Evolutionary conservation across 495 filamentous ascomycete species (phyloP).

Genomic region (Trichoderma virens): DNA sequence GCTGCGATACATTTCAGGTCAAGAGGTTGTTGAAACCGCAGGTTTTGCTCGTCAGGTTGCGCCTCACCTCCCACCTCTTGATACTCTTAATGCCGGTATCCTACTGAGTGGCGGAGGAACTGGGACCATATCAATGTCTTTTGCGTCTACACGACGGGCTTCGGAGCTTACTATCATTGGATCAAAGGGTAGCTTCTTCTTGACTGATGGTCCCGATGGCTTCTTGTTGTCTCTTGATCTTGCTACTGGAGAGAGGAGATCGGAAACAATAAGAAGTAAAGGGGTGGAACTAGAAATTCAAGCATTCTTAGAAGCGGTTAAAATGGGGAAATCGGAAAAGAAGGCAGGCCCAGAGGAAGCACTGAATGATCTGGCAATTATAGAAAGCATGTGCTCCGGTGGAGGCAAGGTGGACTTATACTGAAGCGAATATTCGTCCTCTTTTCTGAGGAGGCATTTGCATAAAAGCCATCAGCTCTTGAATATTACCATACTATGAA

Average conservation of each 20-base stretch:
- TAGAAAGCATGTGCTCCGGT: background rate
- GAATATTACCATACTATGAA: too few relatives aligned
- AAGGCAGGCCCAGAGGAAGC: background rate
- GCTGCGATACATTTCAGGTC: slow-evolving; percentile 45
- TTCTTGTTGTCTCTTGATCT: background rate
- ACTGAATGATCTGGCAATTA: background rate
- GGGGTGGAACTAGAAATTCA: background rate
- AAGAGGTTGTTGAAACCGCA: slow-evolving; percentile 34
- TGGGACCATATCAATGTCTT: slow-evolving; percentile 27
- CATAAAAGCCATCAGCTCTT: too few relatives aligned
- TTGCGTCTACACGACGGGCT: background rate
- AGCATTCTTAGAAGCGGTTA: background rate
- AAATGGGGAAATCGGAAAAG: background rate
- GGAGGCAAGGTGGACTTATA: background rate
- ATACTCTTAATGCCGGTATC: slow-evolving; percentile 62
- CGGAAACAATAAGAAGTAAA: background rate
- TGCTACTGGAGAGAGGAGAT: background rate
- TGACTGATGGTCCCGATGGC: background rate
- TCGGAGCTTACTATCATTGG: background rate
- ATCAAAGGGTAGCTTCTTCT: background rate
- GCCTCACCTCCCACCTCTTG: slow-evolving; percentile 59
- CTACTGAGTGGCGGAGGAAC: slow-evolving; percentile 52
- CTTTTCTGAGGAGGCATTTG: too few relatives aligned
- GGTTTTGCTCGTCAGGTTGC: slow-evolving; percentile 54
- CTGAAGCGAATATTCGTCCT: background rate